Conservation (phyloP, 345 rosid species). For the Reutealis trisperma region DNA sequence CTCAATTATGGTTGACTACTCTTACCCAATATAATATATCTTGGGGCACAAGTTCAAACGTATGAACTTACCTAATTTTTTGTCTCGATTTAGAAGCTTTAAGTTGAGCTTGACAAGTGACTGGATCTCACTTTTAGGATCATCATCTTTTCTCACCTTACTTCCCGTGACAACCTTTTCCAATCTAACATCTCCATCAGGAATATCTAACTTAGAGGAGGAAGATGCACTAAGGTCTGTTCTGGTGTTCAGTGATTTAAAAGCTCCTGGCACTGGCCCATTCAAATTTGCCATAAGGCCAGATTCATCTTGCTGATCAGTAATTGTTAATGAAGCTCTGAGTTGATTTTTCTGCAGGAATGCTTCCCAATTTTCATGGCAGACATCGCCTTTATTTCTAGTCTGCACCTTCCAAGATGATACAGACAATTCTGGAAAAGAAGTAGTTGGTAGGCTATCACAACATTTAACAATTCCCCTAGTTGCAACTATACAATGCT, state of each 20-base stretch:
- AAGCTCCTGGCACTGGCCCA: slow-evolving; percentile 15
- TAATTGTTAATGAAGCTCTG: slow-evolving; percentile 7
- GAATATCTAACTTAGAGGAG: slow-evolving; percentile 8
- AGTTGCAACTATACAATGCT: not conserved
- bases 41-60: not conserved
- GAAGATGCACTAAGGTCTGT: slow-evolving; percentile 5
- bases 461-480: not conserved
- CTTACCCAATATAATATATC: not conserved
- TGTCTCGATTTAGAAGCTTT: slow-evolving; percentile 46
- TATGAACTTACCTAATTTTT: slow-evolving; percentile 43
- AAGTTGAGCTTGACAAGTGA: slow-evolving; percentile 61
- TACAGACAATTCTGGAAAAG: slow-evolving; percentile 14
- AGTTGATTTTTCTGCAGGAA: not conserved
- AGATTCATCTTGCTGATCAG: slow-evolving; percentile 15
- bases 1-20: not conserved
- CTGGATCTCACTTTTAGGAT: slow-evolving; percentile 51
- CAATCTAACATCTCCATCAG: slow-evolving; percentile 6
- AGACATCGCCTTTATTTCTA: slow-evolving; percentile 1
- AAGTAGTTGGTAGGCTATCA: slow-evolving; percentile 10
- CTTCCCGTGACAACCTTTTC: slow-evolving; percentile 14
- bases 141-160: slow-evolving; percentile 20
- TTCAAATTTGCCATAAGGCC: slow-evolving; percentile 8
- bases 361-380: not conserved
- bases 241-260: slow-evolving; percentile 13
- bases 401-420: slow-evolving; percentile 14